Percentiles rank a stretch among this genome's conserved stretches.
Conservation (phyloP, 2,329 filamentous ascomycete genomes). For the Aureobasidium leucospermi region DNA sequence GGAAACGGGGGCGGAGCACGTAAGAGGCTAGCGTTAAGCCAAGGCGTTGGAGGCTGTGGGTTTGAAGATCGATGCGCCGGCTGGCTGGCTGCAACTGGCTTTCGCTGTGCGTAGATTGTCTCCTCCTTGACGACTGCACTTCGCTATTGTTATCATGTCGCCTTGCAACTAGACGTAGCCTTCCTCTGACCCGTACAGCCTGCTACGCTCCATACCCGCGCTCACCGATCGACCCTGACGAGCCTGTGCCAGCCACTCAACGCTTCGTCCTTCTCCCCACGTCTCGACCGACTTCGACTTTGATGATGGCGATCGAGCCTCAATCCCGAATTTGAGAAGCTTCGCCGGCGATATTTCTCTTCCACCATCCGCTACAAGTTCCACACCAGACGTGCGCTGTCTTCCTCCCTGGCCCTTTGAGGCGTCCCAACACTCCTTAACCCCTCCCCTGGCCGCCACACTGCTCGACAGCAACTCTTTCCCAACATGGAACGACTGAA, state of each 20-base stretch:
- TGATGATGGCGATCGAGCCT: constrained; percentile 9
- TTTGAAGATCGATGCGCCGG: neutral
- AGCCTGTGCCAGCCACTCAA: neutral
- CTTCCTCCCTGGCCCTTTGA: neutral
- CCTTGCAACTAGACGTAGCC: neutral
- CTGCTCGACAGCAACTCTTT: neutral
- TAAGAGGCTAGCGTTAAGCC: neutral
- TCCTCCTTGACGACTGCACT: neutral
- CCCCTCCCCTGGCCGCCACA: neutral
- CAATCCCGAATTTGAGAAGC: neutral
- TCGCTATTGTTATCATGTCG: neutral
- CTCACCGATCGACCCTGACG: neutral
- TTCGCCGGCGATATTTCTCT: neutral
- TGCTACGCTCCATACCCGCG: neutral
- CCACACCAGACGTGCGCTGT: neutral
- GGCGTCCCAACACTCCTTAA: neutral
- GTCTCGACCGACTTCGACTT: neutral
- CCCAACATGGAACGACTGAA: constrained; percentile 18
- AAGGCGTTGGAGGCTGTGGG: constrained; percentile 1
- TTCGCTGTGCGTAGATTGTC: neutral
- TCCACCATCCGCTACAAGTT: neutral
- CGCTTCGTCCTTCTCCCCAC: neutral
- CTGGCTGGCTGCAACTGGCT: neutral
- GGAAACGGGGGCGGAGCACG: neutral
- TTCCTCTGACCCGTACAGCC: neutral